A percentile compares a stretch with the other conserved stretches of the same genome.
Conservation (phyloP, 208 protist genomes). For the Acanthamoeba quina region DNA sequence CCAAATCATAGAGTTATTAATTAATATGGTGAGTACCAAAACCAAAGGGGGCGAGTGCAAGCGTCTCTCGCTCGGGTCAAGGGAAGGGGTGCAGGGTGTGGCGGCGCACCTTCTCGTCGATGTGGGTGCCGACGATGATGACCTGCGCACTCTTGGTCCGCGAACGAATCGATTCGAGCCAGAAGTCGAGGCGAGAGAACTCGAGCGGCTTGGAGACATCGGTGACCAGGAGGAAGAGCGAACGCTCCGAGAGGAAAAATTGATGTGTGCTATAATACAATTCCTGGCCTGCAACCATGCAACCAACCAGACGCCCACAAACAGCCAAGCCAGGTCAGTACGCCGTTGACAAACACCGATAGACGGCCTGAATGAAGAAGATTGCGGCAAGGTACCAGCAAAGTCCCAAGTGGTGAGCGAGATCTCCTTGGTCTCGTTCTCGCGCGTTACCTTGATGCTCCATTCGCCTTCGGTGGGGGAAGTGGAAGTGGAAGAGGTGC, state of each 20-base stretch:
- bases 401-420: constrained; percentile 58
- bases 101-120: neutral
- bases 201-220: constrained; percentile 41
- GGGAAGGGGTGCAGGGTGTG: neutral
- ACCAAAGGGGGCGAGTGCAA: neutral
- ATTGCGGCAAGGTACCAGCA: constrained; percentile 7
- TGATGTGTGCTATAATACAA: constrained; percentile 74
- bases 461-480: neutral
- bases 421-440: constrained; percentile 54
- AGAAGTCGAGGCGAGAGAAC: constrained; percentile 52
- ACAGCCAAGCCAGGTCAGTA: neutral
- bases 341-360: no score
- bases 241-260: constrained; percentile 70
- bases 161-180: constrained; percentile 63
- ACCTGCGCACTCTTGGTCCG: constrained; percentile 37
- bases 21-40: no score
- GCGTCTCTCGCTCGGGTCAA: neutral
- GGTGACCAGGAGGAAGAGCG: constrained; percentile 55
- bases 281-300: constrained; percentile 18
- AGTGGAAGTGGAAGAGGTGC: no score
- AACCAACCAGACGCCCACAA: no score
- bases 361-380: neutral
- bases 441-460: constrained; percentile 7
- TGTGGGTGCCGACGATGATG: constrained; percentile 69
- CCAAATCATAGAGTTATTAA: no score